Base-by-base conservation (phyloP, 2,329 filamentous ascomycete species). In the Samsoniella hepiali region DNA sequence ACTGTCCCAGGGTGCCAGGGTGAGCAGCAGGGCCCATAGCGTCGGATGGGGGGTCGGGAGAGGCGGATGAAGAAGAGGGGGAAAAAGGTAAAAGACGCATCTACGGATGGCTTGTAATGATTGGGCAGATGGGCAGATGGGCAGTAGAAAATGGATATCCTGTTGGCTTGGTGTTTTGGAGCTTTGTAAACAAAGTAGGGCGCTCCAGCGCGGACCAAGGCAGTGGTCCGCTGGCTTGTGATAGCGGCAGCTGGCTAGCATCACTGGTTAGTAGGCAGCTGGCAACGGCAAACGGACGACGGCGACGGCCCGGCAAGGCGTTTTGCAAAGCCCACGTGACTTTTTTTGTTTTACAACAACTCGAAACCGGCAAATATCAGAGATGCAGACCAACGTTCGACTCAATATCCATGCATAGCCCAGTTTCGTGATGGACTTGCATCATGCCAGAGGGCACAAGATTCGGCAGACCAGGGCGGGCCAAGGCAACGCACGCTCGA, bases 151-250 rank as follows among this genome's bases (percentile, higher is more conserved):
- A 17, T 53, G n/a, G 10, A n/a, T 10, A 22, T 8, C 3, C 9
- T 54, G 32, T 38, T 54, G 50, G 51, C 53, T 44, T 57, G 54
- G 40, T 57, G 15, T 31, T 56, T 56, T 56, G 53, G 27, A 31
- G 22, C 31, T 44, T 27, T 22, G 22, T 22, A 22, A 22, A 22
- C 22, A 22, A 22, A 22, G 22, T 22, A 22, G 22, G 22, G 22
- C 22, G 22, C 22, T 22, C 22, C 27, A 9, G 54, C 38, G 54
- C 38, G 54, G 54, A 57, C 54, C 54, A 44, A 57, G 54, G 38
- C 29, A 45, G 34, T 7, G 15, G 17, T 38, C 31, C 13, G 32
- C 56, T 59, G 56, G 56, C 56, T 59, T 50, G 56, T 59, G 44
- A 50, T 50, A 49, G 44, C 56, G 32, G 44, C n/a, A 29, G 22